Percentiles rank a stretch among this genome's conserved stretches.
These are phyloP conservation scores for Phycomyces blakesleeanus DNA, from an alignment of 192 early-diverging fungal genomes.

Conservation along the genomic window DNA sequence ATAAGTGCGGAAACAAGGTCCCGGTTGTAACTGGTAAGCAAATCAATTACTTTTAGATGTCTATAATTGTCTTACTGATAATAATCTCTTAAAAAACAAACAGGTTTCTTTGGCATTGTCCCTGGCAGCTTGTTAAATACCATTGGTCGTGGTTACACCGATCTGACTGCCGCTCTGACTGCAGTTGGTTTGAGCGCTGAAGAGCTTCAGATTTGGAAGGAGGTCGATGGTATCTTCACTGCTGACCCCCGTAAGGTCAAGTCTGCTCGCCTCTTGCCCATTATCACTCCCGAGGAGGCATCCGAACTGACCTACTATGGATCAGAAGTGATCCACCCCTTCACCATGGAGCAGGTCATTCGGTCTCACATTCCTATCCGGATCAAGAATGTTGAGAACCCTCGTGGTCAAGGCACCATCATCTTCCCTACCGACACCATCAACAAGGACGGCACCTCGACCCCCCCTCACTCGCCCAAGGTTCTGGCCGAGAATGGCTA, in stretches of 20 bases:
- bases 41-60: not conserved
- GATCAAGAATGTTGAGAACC: conserved; percentile 98
- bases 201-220: conserved; percentile 99
- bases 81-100: no score
- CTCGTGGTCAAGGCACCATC: conserved; percentile 86
- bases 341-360: conserved; percentile 99
- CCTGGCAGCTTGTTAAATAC: conserved; percentile 87
- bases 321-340: conserved; percentile 94
- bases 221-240: conserved; percentile 98
- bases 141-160: conserved; percentile 97
- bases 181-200: conserved; percentile 85
- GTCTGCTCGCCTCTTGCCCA: conserved; percentile 74
- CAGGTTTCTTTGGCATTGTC: conserved; percentile 95
- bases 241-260: conserved; percentile 97
- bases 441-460: conserved; percentile 46
- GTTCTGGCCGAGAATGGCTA: conserved; percentile 74
- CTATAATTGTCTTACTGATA: no score
- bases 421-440: conserved; percentile 79
- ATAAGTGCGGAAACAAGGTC: conserved; percentile 59
- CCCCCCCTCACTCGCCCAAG: conserved; percentile 50
- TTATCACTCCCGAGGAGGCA: conserved; percentile 97
- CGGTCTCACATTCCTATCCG: conserved; percentile 94
- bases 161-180: conserved; percentile 91
- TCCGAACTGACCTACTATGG: conserved; percentile 98
- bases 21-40: conserved; percentile 84